These are phyloP conservation scores for Dacryopinax spathularia DNA, from an alignment of 768 basidiomycete species.

Conservation along the genomic window DNA sequence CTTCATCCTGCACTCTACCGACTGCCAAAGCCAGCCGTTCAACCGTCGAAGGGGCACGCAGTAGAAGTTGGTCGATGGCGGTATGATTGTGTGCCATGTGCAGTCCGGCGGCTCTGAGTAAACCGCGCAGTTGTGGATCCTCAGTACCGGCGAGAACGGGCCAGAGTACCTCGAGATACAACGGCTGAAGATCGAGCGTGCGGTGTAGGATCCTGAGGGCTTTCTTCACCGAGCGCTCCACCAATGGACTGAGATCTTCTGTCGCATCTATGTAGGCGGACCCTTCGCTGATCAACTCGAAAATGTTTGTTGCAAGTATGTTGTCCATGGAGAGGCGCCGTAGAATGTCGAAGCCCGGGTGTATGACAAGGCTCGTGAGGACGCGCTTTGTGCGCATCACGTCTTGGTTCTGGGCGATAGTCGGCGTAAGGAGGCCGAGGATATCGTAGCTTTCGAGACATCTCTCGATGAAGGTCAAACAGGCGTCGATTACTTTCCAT, in stretches of 20 bases:
- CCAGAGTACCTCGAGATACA: constrained; percentile 78
- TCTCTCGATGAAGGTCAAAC: constrained; percentile 72
- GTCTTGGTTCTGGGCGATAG: not conserved
- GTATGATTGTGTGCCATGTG: constrained; percentile 21
- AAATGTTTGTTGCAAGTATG: constrained; percentile 53
- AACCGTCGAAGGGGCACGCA: constrained; percentile 54
- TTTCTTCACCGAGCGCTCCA: constrained; percentile 61
- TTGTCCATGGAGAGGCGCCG: constrained; percentile 61
- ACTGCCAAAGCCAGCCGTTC: constrained; percentile 75
- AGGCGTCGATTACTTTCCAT: constrained; percentile 77
- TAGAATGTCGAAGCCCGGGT: constrained; percentile 82
- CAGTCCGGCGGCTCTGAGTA: constrained; percentile 24
- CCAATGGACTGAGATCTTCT: constrained; percentile 38
- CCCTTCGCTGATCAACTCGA: constrained; percentile 71
- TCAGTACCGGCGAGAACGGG: constrained; percentile 59
- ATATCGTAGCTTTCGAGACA: constrained; percentile 70
- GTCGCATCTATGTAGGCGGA: constrained; percentile 61
- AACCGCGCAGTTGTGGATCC: constrained; percentile 24
- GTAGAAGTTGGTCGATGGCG: constrained; percentile 57
- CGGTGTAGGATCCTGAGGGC: constrained; percentile 70
- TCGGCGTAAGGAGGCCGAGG: constrained; percentile 36
- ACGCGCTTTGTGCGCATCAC: constrained; percentile 10
- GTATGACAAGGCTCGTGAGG: constrained; percentile 37
- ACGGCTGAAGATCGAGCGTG: constrained; percentile 69
- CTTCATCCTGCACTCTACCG: constrained; percentile 46